phyloP scores from a whole-genome alignment of 1,139 yeast species.

The Kodamaea derodonti region DNA sequence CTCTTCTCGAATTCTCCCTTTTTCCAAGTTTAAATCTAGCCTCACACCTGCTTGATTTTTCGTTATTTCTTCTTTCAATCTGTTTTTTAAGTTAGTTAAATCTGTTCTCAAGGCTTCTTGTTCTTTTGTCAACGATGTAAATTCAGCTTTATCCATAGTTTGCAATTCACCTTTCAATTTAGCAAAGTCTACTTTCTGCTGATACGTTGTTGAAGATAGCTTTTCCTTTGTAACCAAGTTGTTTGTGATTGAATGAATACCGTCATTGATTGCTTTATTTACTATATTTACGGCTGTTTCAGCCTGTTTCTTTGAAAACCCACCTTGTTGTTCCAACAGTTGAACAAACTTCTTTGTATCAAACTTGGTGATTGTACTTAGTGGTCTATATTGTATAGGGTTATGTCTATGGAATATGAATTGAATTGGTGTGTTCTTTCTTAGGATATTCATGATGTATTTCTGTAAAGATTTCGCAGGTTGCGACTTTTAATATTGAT shows the following conservation, averaged over 20 bases:
- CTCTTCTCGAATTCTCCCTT: constrained; percentile 93
- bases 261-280: constrained; percentile 75
- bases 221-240: constrained; percentile 80
- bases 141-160: constrained; percentile 83
- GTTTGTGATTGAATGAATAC: constrained; percentile 69
- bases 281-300: constrained; percentile 77
- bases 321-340: constrained; percentile 64
- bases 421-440: too few relatives aligned
- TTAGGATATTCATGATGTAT: too few relatives aligned
- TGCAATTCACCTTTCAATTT: constrained; percentile 88
- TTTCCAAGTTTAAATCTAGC: constrained; percentile 85
- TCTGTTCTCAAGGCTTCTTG: constrained; percentile 84
- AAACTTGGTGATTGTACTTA: constrained; percentile 48
- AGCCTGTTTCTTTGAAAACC: constrained; percentile 70
- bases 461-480: too few relatives aligned
- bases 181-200: constrained; percentile 94
- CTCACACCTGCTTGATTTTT: constrained; percentile 89
- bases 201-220: constrained; percentile 80
- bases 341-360: constrained; percentile 77
- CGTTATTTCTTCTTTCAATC: constrained; percentile 86
- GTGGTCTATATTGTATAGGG: background rate
- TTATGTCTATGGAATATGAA: too few relatives aligned
- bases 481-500: too few relatives aligned
- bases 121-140: constrained; percentile 76
- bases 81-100: constrained; percentile 78